Percentiles rank a stretch among this genome's conserved stretches.
Conservation (phyloP, 345 rosid species). For the Populus simonii region DNA sequence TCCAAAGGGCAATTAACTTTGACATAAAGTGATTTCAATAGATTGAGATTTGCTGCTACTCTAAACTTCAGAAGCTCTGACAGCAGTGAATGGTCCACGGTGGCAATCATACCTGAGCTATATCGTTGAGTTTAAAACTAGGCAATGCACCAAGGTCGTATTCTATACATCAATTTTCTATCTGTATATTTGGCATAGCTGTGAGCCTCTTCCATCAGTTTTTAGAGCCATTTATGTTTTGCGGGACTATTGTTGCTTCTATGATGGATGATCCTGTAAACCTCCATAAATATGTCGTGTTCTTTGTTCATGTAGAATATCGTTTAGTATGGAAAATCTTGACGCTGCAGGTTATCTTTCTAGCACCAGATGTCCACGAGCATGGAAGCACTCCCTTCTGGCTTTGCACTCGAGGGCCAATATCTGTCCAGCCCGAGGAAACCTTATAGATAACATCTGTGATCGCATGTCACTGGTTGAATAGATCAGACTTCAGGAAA, state of each 20-base stretch:
- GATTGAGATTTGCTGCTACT: background rate
- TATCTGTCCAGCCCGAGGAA: no score
- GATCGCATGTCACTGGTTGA: no score
- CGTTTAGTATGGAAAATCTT: background rate
- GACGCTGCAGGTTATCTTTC: background rate
- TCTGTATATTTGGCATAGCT: no score
- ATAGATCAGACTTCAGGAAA: no score
- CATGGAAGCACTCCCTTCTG: background rate
- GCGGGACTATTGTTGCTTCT: no score
- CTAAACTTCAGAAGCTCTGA: background rate
- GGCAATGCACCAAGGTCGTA: background rate
- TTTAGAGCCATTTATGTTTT: no score
- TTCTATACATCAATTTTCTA: background rate
- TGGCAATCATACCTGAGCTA: background rate
- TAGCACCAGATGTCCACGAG: background rate
- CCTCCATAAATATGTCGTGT: background rate
- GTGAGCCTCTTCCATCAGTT: no score
- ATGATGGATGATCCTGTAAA: no score
- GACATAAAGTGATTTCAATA: background rate
- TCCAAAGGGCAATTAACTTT: background rate
- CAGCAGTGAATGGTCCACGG: background rate
- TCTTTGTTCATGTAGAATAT: background rate
- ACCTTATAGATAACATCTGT: no score
- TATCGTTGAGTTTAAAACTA: no score
- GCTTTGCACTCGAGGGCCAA: no score